These are phyloP conservation scores for Phaeodactylum tricornutum DNA, from an alignment of 108 stramenopile species.

Conservation along the genomic window DNA sequence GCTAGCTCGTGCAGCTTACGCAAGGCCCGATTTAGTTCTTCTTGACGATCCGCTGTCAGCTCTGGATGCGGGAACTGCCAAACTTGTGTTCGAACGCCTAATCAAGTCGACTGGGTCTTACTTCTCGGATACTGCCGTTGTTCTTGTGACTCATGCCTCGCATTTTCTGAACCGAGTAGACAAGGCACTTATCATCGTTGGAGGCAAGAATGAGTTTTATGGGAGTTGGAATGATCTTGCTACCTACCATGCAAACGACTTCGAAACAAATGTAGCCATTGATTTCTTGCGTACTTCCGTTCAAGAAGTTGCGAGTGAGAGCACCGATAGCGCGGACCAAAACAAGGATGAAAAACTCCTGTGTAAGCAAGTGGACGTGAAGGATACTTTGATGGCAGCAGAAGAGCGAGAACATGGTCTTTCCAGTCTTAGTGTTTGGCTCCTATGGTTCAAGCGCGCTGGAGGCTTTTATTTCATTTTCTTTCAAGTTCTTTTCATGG, in stretches of 20 bases:
- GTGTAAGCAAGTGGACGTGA: background rate
- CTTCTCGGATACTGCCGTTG: constrained; percentile 41
- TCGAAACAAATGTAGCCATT: constrained; percentile 42
- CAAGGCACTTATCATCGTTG: constrained; percentile 54
- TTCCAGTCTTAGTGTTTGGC: constrained; percentile 52
- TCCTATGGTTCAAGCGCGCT: constrained; percentile 71
- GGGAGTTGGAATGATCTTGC: constrained; percentile 69
- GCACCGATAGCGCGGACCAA: constrained; percentile 12
- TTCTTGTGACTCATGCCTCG: constrained; percentile 86
- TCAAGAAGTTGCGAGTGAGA: too few relatives aligned
- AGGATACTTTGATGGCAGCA: constrained; percentile 41
- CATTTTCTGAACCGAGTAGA: constrained; percentile 73
- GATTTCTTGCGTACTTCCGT: constrained; percentile 63
- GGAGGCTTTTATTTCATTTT: constrained; percentile 55
- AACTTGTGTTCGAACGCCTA: constrained; percentile 65
- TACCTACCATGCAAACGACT: constrained; percentile 27
- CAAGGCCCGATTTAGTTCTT: constrained; percentile 53
- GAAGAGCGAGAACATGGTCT: constrained; percentile 75
- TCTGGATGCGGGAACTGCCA: constrained; percentile 82
- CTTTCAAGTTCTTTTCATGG: constrained; percentile 33
- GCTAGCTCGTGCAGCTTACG: constrained; percentile 75
- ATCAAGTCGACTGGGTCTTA: constrained; percentile 32
- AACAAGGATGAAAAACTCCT: constrained; percentile 7
- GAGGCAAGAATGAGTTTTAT: constrained; percentile 49
- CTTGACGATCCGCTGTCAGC: constrained; percentile 92